Evolutionary conservation across 2,329 filamentous ascomycete species (phyloP).

Genomic region (Pyrenochaeta sp.): DNA sequence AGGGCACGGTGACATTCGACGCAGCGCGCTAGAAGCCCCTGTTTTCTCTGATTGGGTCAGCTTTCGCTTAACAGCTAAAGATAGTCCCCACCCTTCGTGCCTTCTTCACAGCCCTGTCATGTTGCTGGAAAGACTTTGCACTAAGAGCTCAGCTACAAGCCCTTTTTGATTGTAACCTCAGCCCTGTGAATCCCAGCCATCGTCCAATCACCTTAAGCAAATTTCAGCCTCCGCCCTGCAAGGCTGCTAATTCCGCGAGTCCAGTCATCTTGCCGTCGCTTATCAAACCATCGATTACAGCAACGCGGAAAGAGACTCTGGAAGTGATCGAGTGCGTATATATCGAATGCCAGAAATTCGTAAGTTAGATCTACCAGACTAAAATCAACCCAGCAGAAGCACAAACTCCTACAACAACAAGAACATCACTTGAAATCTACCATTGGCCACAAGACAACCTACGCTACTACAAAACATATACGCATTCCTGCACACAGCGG

Average conservation of each 20-base stretch:
- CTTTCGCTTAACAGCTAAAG: conserved; percentile 17
- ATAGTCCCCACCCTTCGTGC: conserved; percentile 11
- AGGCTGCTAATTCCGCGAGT: conserved; percentile 16
- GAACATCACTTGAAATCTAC: not conserved
- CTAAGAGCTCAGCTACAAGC: conserved; percentile 1
- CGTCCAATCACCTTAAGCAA: not conserved
- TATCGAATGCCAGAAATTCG: not conserved
- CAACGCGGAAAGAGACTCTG: conserved; percentile 11
- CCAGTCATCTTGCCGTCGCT: conserved; percentile 18
- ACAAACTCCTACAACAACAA: not conserved
- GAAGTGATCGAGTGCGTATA: not conserved
- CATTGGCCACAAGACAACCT: not conserved
- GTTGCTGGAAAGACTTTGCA: conserved; percentile 7
- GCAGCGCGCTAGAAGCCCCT: conserved; percentile 1
- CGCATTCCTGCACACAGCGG: too few relatives aligned
- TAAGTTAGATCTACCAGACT: not conserved
- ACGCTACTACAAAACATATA: not conserved
- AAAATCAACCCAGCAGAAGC: not conserved
- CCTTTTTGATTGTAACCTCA: conserved; percentile 5
- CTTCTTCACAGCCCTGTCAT: conserved; percentile 3
- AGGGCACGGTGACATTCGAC: conserved; percentile 12
- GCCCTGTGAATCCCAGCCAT: conserved; percentile 3
- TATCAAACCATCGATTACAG: conserved; percentile 19
- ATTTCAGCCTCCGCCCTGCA: not conserved
- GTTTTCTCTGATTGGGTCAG: not conserved